These are phyloP conservation scores for Linderniella brevidens DNA, from an alignment of 257 asterid species.

Conservation along the genomic window DNA sequence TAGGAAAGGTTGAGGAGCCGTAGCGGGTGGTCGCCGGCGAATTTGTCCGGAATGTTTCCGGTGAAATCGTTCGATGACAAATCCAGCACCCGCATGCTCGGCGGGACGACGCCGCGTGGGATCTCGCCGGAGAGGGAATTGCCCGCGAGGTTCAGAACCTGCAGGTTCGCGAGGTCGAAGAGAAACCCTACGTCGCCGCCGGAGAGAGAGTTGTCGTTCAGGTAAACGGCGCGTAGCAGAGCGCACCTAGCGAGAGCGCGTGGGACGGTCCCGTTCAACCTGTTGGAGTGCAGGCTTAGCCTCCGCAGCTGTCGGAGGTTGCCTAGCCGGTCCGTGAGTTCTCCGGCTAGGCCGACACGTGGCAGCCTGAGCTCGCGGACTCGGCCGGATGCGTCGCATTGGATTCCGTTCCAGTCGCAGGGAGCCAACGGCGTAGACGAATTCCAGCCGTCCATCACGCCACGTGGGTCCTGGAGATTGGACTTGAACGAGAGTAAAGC, in stretches of 20 bases:
- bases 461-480: constrained; percentile 31
- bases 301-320: constrained; percentile 22
- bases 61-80: constrained; percentile 24
- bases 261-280: constrained; percentile 30
- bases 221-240: constrained; percentile 27
- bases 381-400: constrained; percentile 15
- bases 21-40: constrained; percentile 19
- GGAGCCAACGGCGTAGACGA: constrained; percentile 30
- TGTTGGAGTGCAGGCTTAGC: constrained; percentile 35
- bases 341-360: constrained; percentile 29
- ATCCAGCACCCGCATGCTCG: constrained; percentile 20
- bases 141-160: constrained; percentile 25
- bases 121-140: constrained; percentile 22
- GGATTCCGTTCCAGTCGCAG: constrained; percentile 45
- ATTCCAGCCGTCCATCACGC: constrained; percentile 29
- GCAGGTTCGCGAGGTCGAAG: constrained; percentile 21
- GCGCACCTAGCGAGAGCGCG: constrained; percentile 15
- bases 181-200: constrained; percentile 24
- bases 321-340: constrained; percentile 13
- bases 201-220: constrained; percentile 31
- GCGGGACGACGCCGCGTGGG: constrained; percentile 10
- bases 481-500: constrained; percentile 23
- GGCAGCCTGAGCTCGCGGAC: constrained; percentile 37
- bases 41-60: constrained; percentile 21
- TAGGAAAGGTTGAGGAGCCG: constrained; percentile 23